These are phyloP conservation scores for Logfia minima DNA, from an alignment of 129 eudicot genomes.

Conservation along the genomic window DNA sequence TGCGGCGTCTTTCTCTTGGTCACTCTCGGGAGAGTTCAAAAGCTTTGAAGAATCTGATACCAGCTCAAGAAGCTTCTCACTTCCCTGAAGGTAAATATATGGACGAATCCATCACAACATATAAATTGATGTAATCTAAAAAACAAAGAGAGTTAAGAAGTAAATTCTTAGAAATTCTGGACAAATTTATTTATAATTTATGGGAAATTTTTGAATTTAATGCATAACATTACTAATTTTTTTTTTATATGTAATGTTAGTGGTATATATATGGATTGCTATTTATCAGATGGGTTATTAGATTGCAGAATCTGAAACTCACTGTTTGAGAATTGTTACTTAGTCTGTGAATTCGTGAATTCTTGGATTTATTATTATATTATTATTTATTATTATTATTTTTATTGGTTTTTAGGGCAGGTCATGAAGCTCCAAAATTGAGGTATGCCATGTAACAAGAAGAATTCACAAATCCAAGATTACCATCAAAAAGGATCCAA, in stretches of 20 bases:
- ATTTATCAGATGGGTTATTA: no score
- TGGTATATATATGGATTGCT: no score
- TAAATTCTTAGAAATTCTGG: not conserved
- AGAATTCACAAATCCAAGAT: not conserved
- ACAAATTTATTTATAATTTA: not conserved
- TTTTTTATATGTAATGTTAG: no score
- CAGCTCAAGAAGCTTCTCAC: constrained; percentile 82
- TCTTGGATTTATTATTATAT: no score
- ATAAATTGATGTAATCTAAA: not conserved
- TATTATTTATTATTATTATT: no score
- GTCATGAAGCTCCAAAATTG: not conserved
- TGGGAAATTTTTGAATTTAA: not conserved
- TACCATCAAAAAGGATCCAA: not conserved
- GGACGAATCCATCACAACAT: constrained; percentile 10
- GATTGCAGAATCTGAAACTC: no score
- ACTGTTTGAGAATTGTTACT: not conserved
- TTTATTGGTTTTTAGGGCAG: no score
- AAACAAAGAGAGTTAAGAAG: not conserved
- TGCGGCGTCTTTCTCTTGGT: constrained; percentile 24
- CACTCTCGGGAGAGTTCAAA: constrained; percentile 24
- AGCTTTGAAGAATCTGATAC: constrained; percentile 60
- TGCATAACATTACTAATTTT: no score
- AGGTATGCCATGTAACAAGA: not conserved
- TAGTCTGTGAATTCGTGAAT: not conserved
- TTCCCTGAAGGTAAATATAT: constrained; percentile 55